Evolutionary conservation across 352 stramenopile genomes (phyloP).

Genomic region (Pythium rhizo-oryzae): DNA sequence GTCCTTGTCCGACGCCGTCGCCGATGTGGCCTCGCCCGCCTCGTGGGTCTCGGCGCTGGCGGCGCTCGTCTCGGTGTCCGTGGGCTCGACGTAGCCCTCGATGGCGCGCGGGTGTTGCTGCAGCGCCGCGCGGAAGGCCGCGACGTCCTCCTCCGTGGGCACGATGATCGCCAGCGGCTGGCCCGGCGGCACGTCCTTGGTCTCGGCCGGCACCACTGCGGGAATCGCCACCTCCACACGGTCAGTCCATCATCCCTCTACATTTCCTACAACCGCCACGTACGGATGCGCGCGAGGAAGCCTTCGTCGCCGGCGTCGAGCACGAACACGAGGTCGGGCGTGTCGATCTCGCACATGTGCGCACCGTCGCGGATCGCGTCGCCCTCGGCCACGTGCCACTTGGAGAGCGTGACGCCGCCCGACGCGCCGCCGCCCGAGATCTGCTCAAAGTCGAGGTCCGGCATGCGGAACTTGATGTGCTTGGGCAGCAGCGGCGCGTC

Average conservation of each 20-base stretch:
- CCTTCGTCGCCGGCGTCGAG: slow-evolving; percentile 81
- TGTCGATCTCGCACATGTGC: slow-evolving; percentile 89
- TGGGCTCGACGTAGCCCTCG: slow-evolving; percentile 48
- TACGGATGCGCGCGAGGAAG: slow-evolving; percentile 76
- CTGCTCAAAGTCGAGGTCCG: slow-evolving; percentile 84
- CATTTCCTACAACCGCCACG: too few relatives aligned
- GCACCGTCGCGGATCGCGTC: slow-evolving; percentile 61
- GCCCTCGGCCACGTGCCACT: slow-evolving; percentile 77
- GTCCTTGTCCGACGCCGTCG: slow-evolving; percentile 2
- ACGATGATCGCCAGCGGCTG: slow-evolving; percentile 83
- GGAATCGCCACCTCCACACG: too few relatives aligned
- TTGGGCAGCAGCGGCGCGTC: slow-evolving; percentile 47
- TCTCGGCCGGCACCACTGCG: slow-evolving; percentile 70
- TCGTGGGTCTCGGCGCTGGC: not conserved
- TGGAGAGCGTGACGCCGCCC: slow-evolving; percentile 64
- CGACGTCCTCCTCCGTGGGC: slow-evolving; percentile 56
- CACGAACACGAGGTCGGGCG: slow-evolving; percentile 79
- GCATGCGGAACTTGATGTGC: slow-evolving; percentile 90
- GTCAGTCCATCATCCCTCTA: too few relatives aligned
- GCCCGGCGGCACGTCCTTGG: slow-evolving; percentile 57
- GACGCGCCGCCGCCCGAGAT: slow-evolving; percentile 46
- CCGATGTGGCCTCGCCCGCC: not conserved
- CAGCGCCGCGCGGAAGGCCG: slow-evolving; percentile 61
- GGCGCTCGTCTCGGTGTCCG: not conserved
- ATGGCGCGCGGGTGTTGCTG: slow-evolving; percentile 59